Base-by-base conservation (phyloP, 2,329 filamentous ascomycete genomes). In the Monilinia fructigena region DNA sequence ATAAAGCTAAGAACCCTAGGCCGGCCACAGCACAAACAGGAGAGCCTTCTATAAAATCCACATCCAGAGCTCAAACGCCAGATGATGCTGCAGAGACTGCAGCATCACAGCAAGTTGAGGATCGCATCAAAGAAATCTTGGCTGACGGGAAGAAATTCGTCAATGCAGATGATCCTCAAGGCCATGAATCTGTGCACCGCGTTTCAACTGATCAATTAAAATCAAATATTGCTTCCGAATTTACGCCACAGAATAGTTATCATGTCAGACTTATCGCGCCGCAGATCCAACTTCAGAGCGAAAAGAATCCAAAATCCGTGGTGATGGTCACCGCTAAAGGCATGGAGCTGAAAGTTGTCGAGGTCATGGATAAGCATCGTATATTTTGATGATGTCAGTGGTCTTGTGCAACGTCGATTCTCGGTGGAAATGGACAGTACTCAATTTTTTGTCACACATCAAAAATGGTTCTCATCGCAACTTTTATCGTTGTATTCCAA, bases 271-370 rank as follows among this genome's bases (percentile, higher is more conserved):
- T 99, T 52, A 97, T 99, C 73, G 95, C 94, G 7, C 95, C 95
- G 18, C 95, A 99, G 77, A 97, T 99, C 67, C 95, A 99, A 77
- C 83, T 99, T 55, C 94, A 99, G 76, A 98, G 95, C 76, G 95
- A 99, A 75, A 98, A 97, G 82, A 98, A 99, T 77, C 90, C 89
- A 69, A 97, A 96, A 77, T 91, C 96, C 67, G 95, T 96, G n/a
- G 90, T 97, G 6, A 83, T 99, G n/a, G 89, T 98, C 56, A 95
- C 94, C 3, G 93, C 93, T 38, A 98, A 98, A 78, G 92, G 93
- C 63, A 99, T 99, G 93, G 93, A 98, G 77, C 86, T 98, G 66
- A 98, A 98, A 80, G 91, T 99, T 14, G 86, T 99, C 26, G 94
- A 97, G 71, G 94, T 99, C 73, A 97, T 98, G 90, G 95, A 99